These are phyloP conservation scores for Hortiboletus flavorubellus DNA, from an alignment of 768 basidiomycete genomes.

Conservation along the genomic window DNA sequence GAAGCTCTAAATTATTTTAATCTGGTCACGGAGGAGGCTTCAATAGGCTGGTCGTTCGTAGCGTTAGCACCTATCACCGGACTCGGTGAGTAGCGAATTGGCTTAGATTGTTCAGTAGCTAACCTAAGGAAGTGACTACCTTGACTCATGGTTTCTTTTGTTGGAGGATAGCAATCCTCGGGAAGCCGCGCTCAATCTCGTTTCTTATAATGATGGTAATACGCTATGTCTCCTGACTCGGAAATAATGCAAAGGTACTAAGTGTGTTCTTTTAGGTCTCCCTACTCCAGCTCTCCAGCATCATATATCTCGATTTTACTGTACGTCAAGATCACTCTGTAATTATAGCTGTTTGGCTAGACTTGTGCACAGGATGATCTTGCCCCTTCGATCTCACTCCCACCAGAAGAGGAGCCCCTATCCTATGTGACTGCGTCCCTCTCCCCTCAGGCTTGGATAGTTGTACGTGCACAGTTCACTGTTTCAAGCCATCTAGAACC, in stretches of 20 bases:
- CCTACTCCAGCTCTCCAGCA: conserved; percentile 18
- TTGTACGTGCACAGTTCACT: conserved; percentile 1
- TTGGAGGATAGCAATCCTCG: conserved; percentile 20
- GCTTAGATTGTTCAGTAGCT: neutral
- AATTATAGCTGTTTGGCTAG: neutral
- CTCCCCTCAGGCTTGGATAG: conserved; percentile 8
- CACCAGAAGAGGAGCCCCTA: too few species aligned
- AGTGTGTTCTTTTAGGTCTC: conserved; percentile 16
- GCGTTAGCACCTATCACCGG: conserved; percentile 5
- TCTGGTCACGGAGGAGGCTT: too few species aligned
- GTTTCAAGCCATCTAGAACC: neutral
- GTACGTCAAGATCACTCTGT: neutral
- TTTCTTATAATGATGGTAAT: conserved; percentile 18
- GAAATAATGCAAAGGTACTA: neutral
- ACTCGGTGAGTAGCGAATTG: conserved; percentile 12
- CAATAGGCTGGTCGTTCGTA: too few species aligned
- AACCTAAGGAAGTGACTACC: conserved; percentile 8
- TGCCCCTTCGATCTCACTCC: neutral
- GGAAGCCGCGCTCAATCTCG: neutral
- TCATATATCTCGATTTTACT: neutral
- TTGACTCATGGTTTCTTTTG: conserved; percentile 21
- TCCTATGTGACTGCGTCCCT: too few species aligned
- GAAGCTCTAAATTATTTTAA: too few species aligned
- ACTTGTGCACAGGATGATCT: neutral
- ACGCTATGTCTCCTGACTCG: neutral